Percentiles rank a stretch among this genome's conserved stretches.
phyloP scores from a whole-genome alignment of 352 stramenopile genomes.

The Saprolegnia diclina region DNA sequence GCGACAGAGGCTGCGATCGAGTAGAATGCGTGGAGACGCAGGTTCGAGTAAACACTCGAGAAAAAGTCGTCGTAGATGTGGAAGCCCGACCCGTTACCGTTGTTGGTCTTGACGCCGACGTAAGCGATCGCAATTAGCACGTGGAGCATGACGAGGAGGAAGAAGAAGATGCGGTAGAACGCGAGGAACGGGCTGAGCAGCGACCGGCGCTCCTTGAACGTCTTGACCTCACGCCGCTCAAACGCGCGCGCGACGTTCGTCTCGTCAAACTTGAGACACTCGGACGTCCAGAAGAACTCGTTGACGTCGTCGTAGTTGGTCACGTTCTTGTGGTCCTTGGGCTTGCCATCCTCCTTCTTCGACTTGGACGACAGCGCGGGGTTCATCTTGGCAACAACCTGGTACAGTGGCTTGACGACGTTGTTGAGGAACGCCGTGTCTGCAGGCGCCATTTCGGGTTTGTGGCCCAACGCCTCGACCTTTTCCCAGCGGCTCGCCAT shows the following conservation, averaged over 20 bases:
- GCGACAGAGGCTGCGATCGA: conserved; percentile 61
- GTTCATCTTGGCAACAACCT: conserved; percentile 72
- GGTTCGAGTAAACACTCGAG: conserved; percentile 39
- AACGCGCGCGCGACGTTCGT: conserved; percentile 71
- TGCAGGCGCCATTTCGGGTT: conserved; percentile 26
- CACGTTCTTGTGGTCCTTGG: conserved; percentile 74
- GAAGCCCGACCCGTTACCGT: conserved; percentile 40
- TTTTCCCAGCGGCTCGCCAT: conserved; percentile 67
- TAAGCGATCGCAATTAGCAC: conserved; percentile 73
- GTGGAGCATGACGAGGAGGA: conserved; percentile 69
- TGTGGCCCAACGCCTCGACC: conserved; percentile 40
- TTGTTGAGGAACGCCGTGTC: conserved; percentile 67
- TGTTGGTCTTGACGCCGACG: conserved; percentile 57
- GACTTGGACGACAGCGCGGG: conserved; percentile 31
- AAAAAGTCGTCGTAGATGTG: conserved; percentile 65
- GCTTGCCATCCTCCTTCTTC: neutral
- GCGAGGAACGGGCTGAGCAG: conserved; percentile 79
- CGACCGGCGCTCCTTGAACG: conserved; percentile 82
- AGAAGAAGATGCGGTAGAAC: conserved; percentile 82
- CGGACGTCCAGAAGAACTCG: conserved; percentile 82
- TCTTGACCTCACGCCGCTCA: conserved; percentile 66
- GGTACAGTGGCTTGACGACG: conserved; percentile 73
- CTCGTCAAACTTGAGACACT: conserved; percentile 77
- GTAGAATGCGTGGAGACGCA: conserved; percentile 64
- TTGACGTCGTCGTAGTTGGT: conserved; percentile 89